Base-by-base conservation (phyloP, 352 stramenopile species). In the Pythium brassicae region DNA sequence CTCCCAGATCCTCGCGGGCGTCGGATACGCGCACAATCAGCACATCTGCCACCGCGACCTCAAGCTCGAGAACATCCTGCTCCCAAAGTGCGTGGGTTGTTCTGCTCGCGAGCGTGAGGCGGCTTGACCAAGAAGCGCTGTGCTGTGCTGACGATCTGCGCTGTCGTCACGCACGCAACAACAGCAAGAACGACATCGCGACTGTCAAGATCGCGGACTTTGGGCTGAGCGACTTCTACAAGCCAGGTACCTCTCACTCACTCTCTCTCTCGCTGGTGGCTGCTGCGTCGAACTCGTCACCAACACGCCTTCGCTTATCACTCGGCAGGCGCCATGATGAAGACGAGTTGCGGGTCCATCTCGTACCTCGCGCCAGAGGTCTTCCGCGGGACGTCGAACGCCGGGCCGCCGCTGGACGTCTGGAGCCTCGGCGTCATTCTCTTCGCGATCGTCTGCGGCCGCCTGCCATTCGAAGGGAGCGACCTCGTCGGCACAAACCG, bases 391-490 rank as follows among this genome's bases (percentile, higher is more conserved):
- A 90, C 80, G 49, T 90, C 79, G 6, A 92, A 90, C 50, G 82
- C 78, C 15, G 83, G 85, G 0, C 87, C 87, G 9, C 90, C 90
- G 25, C 74, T 97, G 20, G 90, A 97, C 69, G 80, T 96, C 15
- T 97, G 90, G 90, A 94, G 84, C 72, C 64, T 95, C 39, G 87
- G 87, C 50, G 78, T 96, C 22, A 95, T 96, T 54, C 57, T 95
- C 20, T 96, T 94, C 63, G 84, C 84, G 14, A 79, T 94, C 44
- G 68, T 96, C 29, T 94, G 83, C 61, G 84, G 86, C 26, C 69
- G 85, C 39, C 50, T 94, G 10, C 86, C 86, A 2, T 96, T 96
- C 44, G 86, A 96, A 73, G 84, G 84, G 2, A 71, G 63, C 19
- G 83, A 94, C 61, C 68, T 96, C 20, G 69, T 82, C 39, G 84